Conservation (phyloP, 75 land plant genomes). For the Chamaecyparis obtusa region DNA sequence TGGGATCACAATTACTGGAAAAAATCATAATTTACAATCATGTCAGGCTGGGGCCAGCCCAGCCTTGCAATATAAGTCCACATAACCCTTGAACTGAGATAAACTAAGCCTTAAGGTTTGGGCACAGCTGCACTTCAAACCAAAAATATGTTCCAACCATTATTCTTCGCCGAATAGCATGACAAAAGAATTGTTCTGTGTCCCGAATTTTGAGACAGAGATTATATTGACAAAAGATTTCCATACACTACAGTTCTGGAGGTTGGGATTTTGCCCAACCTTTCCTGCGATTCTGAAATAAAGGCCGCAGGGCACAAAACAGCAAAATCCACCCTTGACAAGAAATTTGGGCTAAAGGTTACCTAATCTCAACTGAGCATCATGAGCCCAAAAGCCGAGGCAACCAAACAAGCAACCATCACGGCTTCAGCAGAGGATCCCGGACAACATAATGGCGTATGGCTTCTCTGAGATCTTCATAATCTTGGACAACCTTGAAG, state of each 20-base stretch:
- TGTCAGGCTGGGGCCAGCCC: too few species aligned
- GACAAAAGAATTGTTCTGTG: too few species aligned
- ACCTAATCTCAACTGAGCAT: not conserved
- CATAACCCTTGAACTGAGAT: not conserved
- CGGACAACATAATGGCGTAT: conserved; percentile 18
- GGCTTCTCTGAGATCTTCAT: conserved; percentile 50
- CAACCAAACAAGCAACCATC: not conserved
- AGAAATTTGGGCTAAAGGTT: not conserved
- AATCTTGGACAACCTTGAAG: conserved; percentile 23
- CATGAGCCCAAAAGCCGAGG: too few species aligned
- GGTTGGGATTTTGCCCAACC: not conserved
- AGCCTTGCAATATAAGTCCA: not conserved
- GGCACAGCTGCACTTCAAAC: not conserved
- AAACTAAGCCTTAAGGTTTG: not conserved
- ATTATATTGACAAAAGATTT: not conserved
- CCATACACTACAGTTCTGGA: not conserved
- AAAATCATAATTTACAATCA: too few species aligned
- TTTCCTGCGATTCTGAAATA: not conserved
- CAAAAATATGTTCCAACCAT: not conserved
- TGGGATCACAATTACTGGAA: not conserved
- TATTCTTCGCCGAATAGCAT: not conserved
- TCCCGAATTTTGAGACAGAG: not conserved
- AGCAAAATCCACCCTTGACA: not conserved
- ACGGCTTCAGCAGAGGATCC: not conserved
- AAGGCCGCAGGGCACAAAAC: not conserved